Evolutionary conservation across 2,329 filamentous ascomycete genomes (phyloP), one percentile per base, ranked within the genome.

Genomic region (Hymenoscyphus linearis): DNA sequence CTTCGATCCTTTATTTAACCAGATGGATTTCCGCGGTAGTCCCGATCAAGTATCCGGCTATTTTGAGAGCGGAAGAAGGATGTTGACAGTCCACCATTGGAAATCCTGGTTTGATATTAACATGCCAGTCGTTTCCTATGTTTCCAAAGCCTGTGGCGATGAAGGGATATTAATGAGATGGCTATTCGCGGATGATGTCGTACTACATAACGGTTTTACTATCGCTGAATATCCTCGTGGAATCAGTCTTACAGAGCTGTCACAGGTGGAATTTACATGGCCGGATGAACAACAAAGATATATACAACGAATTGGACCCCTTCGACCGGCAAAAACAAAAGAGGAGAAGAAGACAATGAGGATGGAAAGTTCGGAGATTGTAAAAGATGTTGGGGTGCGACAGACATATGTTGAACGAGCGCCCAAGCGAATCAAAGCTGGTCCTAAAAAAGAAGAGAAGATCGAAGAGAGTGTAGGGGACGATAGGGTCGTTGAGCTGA

Each of bases 241-340:
- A 6, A 59, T 66, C 13, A 50, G 40, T 3, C 44, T 37, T 4
- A 31, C 63, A 2, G 63, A 72, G 4, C 64, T 71, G 12, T 67
- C 70, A 22, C 71, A 73, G 22, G 67, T 74, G 18, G 78, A 79
- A 65, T 68, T 74, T 61, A 79, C 78, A 3, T 59, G 76, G 67
- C 54, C 62, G 14, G 68, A 64, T 73, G 35, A 78, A 80, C 67
- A 76, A 77, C 5, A 76, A 77, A 60, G 78, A 76, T 60, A 75
- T 74, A 67, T 76, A 66, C 66, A 68, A 2, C 82, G 83, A 25
- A 72, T 85, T 52, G 79, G 78, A 50, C 80, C 82, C 0, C 76
- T 85, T 47, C 80, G 76, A 4, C 73, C 79, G 0, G 73, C 77
- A 2, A 81, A 85, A 60, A 73, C 76, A 14, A 75, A 80, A 3